Conservation (phyloP, 345 rosid species). For the Eucalyptus regnans region DNA sequence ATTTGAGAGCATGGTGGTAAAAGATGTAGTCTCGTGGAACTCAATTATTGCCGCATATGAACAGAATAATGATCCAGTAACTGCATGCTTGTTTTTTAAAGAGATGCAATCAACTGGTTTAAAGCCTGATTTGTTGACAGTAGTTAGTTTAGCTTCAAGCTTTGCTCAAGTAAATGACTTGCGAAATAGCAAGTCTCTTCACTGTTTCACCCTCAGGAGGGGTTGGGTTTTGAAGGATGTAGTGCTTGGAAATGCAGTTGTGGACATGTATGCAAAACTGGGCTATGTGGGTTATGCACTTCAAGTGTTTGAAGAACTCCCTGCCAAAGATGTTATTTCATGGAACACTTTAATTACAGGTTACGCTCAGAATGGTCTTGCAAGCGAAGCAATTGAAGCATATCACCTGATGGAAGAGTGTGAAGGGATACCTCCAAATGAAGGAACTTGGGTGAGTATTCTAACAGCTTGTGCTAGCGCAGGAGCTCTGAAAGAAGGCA, state of each 20-base stretch:
- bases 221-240: conserved; percentile 2
- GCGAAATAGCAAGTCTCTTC: not conserved
- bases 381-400: conserved; percentile 1
- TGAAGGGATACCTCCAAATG: not conserved
- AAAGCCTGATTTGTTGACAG: conserved; percentile 1
- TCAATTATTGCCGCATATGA: conserved; percentile 19
- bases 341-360: conserved; percentile 12
- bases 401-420: not conserved
- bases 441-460: conserved; percentile 4
- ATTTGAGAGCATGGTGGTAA: conserved; percentile 14
- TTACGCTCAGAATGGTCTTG: conserved; percentile 5
- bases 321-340: conserved; percentile 1
- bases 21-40: conserved; percentile 35
- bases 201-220: not conserved
- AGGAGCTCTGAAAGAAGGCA: conserved; percentile 6
- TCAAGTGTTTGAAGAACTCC: conserved; percentile 1
- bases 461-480: conserved; percentile 2
- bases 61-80: conserved; percentile 1
- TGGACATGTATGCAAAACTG: conserved; percentile 13
- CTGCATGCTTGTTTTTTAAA: not conserved
- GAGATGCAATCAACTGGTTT: conserved; percentile 1
- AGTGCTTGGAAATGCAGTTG: conserved; percentile 15
- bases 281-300: not conserved
- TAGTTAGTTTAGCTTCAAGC: conserved; percentile 2
- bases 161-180: not conserved